These are phyloP conservation scores for Pogostemon cablin DNA, from an alignment of 257 asterid genomes.

Conservation along the genomic window DNA sequence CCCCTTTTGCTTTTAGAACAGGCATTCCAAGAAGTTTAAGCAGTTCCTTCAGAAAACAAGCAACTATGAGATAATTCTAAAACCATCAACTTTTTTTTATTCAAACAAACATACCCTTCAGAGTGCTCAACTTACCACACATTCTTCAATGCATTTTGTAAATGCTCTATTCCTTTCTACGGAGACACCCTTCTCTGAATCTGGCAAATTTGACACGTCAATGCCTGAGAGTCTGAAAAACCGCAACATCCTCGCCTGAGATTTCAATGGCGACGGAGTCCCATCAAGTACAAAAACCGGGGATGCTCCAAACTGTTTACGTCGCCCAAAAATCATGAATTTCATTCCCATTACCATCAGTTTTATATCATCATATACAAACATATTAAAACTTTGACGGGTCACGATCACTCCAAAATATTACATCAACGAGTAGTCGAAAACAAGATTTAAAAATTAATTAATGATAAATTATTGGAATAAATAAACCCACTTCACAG, in stretches of 20 bases:
- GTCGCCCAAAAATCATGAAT: slow-evolving; percentile 32
- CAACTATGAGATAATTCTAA: slow-evolving; percentile 28
- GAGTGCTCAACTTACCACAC: slow-evolving; percentile 63
- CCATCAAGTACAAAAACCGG: slow-evolving; percentile 92
- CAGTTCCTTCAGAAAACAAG: slow-evolving; percentile 57
- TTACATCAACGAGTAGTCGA: background rate
- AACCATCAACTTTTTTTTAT: slow-evolving; percentile 6
- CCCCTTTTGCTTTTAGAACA: slow-evolving; percentile 78
- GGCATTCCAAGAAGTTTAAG: slow-evolving; percentile 94
- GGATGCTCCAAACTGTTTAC: slow-evolving; percentile 85
- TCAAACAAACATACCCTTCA: background rate
- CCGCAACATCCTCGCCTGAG: slow-evolving; percentile 74
- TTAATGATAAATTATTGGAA: too few relatives aligned
- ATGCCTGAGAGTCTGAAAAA: slow-evolving; percentile 72
- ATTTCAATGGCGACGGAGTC: slow-evolving; percentile 87
- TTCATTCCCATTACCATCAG: slow-evolving; percentile 24
- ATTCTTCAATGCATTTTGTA: slow-evolving; percentile 69
- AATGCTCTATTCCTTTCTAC: slow-evolving; percentile 69
- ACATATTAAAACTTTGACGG: background rate
- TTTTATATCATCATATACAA: background rate
- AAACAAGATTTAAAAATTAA: background rate
- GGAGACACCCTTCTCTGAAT: slow-evolving; percentile 63
- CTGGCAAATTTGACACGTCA: slow-evolving; percentile 56
- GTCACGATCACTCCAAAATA: background rate
- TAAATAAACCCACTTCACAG: slow-evolving; percentile 8